Evolutionary conservation across 768 basidiomycete genomes (phyloP).

Genomic region (Hygrophorus pudorinus): DNA sequence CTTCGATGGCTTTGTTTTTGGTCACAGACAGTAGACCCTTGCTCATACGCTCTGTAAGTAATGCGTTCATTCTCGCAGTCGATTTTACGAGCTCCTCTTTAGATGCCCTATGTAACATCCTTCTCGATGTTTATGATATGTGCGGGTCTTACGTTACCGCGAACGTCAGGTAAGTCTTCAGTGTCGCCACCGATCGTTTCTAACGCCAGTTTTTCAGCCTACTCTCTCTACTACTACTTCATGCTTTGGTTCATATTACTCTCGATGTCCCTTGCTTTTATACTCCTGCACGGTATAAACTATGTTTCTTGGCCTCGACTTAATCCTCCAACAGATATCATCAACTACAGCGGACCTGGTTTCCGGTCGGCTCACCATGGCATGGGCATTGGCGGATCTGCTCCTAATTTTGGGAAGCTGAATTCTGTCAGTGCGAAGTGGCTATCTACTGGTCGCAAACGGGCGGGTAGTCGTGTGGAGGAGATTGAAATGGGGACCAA

Average conservation of each 20-base stretch:
- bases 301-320: constrained; percentile 95
- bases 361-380: constrained; percentile 71
- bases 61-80: neutral
- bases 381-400: constrained; percentile 45
- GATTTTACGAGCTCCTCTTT: neutral
- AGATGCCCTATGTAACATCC: constrained; percentile 79
- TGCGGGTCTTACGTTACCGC: constrained; percentile 77
- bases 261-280: constrained; percentile 54
- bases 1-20: constrained; percentile 58
- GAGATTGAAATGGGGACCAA: constrained; percentile 79
- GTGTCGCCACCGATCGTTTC: neutral
- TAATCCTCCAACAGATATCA: constrained; percentile 70
- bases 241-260: constrained; percentile 69
- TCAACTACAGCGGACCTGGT: constrained; percentile 86
- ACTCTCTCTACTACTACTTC: constrained; percentile 79
- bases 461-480: constrained; percentile 36
- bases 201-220: constrained; percentile 38
- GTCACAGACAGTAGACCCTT: constrained; percentile 76
- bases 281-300: constrained; percentile 79
- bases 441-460: constrained; percentile 29
- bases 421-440: constrained; percentile 10
- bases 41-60: constrained; percentile 68
- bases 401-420: constrained; percentile 5
- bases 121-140: constrained; percentile 85
- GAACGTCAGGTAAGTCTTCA: constrained; percentile 63